Base-by-base conservation (phyloP, 192 early-diverging fungal species). In the Geosiphon pyriformis region DNA sequence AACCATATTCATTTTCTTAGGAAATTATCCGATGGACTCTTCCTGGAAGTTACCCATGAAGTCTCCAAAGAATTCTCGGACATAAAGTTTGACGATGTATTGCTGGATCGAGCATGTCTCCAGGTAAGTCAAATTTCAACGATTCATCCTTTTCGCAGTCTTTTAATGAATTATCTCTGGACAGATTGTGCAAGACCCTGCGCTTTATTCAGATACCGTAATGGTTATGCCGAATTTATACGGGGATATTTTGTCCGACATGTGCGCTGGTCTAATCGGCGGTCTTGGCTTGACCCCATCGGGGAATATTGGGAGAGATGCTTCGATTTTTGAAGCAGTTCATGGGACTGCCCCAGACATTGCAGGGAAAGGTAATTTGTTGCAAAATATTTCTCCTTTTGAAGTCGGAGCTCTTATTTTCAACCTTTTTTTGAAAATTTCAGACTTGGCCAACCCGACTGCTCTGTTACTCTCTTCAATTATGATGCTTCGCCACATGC, bases 211-310 rank as follows among this genome's bases (percentile, higher is more conserved):
- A 42, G 82, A 92, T 72, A 94, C 92, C 23, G 96, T 99, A 74
- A 95, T 99, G 94, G 96, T 96, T 72, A 97, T 99, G 95, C 96
- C 96, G 57, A 99, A 99, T 88, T 84, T 99, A 72, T 99, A 99
- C 70, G 96, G 96, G 70, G 96, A 98, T 78, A 98, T 98, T 83
- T 82, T 98, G 59, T 92, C 90, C 23, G 96, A 98, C 74, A 89
- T 98, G 84, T 88, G 94, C 67, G 96, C 96, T 64, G 96, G 96
- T 65, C 84, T 98, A 52, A 98, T 98, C 71, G 96, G 96, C 67
- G 96, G 96, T 54, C 87, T 98, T 59, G 96, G 96, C 34, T 81
- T 98, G 72, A 98, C 96, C 10, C 96, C 96, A 46, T 94, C 92
- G 37, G 96, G 96, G 54, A 98, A 98, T 86, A 98, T 98, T 87